Percentiles rank a stretch among this genome's conserved stretches.
Conservation (phyloP, 306 rosid genomes). For the Fragaria vesca region DNA sequence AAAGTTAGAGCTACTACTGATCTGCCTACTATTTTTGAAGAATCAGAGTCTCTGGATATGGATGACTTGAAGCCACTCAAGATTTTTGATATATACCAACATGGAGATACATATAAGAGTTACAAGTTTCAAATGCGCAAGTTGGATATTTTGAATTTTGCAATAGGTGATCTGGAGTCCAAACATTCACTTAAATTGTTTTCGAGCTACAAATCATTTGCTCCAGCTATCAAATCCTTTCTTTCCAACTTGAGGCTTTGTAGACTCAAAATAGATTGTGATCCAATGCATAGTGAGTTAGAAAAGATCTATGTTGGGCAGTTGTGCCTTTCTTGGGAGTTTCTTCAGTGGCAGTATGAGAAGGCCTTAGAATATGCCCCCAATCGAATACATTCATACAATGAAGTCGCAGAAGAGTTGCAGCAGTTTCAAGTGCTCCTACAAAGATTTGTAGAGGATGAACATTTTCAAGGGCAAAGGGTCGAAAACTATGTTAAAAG, state of each 20-base stretch:
- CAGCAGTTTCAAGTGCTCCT: slow-evolving; percentile 74
- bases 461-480: slow-evolving; percentile 66
- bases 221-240: slow-evolving; percentile 40
- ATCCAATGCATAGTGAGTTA: slow-evolving; percentile 62
- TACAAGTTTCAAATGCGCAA: slow-evolving; percentile 83
- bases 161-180: slow-evolving; percentile 61
- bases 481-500: slow-evolving; percentile 60
- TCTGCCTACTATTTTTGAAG: slow-evolving; percentile 79
- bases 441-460: slow-evolving; percentile 77
- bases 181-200: slow-evolving; percentile 63
- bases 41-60: slow-evolving; percentile 76
- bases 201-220: slow-evolving; percentile 37
- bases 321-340: slow-evolving; percentile 91
- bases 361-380: slow-evolving; percentile 47
- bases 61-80: slow-evolving; percentile 86
- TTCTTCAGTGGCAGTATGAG: slow-evolving; percentile 80
- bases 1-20: slow-evolving; percentile 70
- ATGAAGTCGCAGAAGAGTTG: slow-evolving; percentile 65
- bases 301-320: slow-evolving; percentile 91
- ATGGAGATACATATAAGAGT: slow-evolving; percentile 47
- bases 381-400: slow-evolving; percentile 37
- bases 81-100: slow-evolving; percentile 63
- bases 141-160: slow-evolving; percentile 83
- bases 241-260: slow-evolving; percentile 37
- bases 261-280: slow-evolving; percentile 47